Base-by-base conservation (phyloP, 2,329 filamentous ascomycete species). In the Botryotinia calthae region DNA sequence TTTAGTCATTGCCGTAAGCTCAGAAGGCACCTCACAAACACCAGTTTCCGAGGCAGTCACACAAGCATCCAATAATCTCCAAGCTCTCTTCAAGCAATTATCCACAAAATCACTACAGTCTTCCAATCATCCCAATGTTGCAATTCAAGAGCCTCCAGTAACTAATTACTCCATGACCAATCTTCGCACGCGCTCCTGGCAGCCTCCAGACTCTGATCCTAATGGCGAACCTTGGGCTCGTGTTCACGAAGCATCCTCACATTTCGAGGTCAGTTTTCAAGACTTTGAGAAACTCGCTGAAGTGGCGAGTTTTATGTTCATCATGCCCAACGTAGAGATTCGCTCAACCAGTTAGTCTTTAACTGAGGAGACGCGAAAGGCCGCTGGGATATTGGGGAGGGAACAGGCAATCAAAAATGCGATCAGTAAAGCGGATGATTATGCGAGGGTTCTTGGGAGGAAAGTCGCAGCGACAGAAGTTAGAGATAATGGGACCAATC, bases 11-110 rank as follows among this genome's bases (percentile, higher is more conserved):
- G 66, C 37, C 16, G 66, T 59, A 22, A 59, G 20, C 10, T 59
- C 66, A 31, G n/a, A 46, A 69, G 22, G 51, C 22, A 69, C 66
- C 66, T 61, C 56, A 46, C 67, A 70, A 37, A 34, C 3, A 34
- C 37, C 56, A 20, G 67, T 62, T n/a, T 70, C 16, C 20, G 42
- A 70, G 31, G 54, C 48, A 44, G 56, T 62, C 14, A 70, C 42
- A 10, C 56, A 62, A 51, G 18, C 12, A 61, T 70, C 67, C 67
- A 62, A 62, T 31, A 70, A 48, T n/a, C 67, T 48, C 44, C 56
- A 70, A 46, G 56, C 40, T 61, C 22, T 62, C 25, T 70, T 62
- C 42, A 70, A 62, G 42, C 4, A 61, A n/a, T 37, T 51, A 28
- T 70, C 28, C 44, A 46, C 56, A 18, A n/a, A 65, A 9, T 10